Conservation (phyloP, 2,329 filamentous ascomycete genomes). For the Escovopsis sp. region DNA sequence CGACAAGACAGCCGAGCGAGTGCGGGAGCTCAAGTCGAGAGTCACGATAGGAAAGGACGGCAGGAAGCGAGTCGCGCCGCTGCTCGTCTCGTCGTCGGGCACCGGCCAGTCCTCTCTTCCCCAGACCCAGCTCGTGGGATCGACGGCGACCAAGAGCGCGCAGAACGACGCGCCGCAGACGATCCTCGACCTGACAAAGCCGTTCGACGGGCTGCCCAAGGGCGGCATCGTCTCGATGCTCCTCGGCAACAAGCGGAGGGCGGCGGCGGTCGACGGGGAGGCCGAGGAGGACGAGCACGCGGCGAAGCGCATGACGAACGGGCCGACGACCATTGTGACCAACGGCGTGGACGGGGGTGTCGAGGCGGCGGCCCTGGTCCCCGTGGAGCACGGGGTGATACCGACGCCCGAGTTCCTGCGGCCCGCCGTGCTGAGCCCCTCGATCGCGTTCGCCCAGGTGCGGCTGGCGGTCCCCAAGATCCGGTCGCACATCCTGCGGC, state of each 20-base stretch:
- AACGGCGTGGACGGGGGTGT: conserved; percentile 61
- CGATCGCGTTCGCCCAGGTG: conserved; percentile 67
- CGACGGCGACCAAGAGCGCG: conserved; percentile 46
- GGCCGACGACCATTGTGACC: conserved; percentile 58
- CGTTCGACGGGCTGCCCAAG: conserved; percentile 82
- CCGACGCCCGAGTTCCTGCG: conserved; percentile 72
- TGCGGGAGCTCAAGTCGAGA: conserved; percentile 62
- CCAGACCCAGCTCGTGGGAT: conserved; percentile 73
- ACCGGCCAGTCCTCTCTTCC: conserved; percentile 78
- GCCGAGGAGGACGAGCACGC: conserved; percentile 52
- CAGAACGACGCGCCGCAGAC: conserved; percentile 65
- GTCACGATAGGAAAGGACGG: conserved; percentile 94
- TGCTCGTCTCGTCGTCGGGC: conserved; percentile 81
- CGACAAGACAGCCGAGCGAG: conserved; percentile 38
- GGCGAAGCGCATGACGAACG: conserved; percentile 42
- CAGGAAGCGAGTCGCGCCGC: conserved; percentile 85
- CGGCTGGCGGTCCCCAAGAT: conserved; percentile 80
- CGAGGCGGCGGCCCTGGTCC: conserved; percentile 54
- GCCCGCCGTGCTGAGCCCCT: conserved; percentile 73
- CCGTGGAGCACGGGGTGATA: conserved; percentile 44
- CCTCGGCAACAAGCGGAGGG: conserved; percentile 85
- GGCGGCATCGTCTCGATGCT: conserved; percentile 77
- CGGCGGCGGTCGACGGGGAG: conserved; percentile 56
- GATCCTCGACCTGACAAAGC: conserved; percentile 79
- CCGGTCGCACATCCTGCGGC: conserved; percentile 66